Evolutionary conservation across 169 alveolate genomes (phyloP), one percentile per base, ranked within the genome.

Genomic region (Eimeria praecox): DNA sequence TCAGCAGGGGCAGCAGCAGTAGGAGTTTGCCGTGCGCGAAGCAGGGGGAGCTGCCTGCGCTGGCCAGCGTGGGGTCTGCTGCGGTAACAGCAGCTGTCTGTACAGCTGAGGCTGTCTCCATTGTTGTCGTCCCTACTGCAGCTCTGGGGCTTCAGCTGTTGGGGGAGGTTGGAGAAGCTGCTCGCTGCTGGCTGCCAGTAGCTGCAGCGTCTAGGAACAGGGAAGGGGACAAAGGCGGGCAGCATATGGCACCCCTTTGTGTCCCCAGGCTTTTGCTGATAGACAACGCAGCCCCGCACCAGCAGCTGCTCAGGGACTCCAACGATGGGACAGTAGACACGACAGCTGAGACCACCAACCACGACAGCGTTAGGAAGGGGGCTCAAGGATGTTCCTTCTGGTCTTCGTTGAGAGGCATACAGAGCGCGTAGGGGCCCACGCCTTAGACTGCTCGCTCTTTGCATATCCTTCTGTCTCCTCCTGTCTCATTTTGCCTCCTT

Each of bases 31-130:
- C 35, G 71, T 27, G 35, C 44, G 59, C 24, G 33, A 49, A 20
- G 71, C 71, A 42, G 71, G 27, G 40, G 69, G 66, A 44, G 89
- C 90, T 46, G 92, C 77, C 42, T 30, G 30, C 16, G 78, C 56
- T 56, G 38, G 92, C 78, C 62, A 85, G 35, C 56, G 78, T 12
- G 16, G n/a, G 62, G 59, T 85, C 92, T 52, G 54, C 92, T 54
- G 52, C 75, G 16, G 92, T 78, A 52, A 56, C 46, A 30, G 9
- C 38, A 12, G 75, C 77, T 56, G 54, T 85, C 40, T 52, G 71
- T 56, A 56, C 92, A 85, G 92, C 92, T 9, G 78, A 56, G 71
- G 73, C 52, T 9, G 77, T 85, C 56, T 85, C 92, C 64, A 56
- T 85, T 24, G 77, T 85, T n/a, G 49, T 85, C 14, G 92, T 35